Evolutionary conservation across 139 green algal species (phyloP), one percentile per base, ranked within the genome.

Genomic region (Micractinium sp.): DNA sequence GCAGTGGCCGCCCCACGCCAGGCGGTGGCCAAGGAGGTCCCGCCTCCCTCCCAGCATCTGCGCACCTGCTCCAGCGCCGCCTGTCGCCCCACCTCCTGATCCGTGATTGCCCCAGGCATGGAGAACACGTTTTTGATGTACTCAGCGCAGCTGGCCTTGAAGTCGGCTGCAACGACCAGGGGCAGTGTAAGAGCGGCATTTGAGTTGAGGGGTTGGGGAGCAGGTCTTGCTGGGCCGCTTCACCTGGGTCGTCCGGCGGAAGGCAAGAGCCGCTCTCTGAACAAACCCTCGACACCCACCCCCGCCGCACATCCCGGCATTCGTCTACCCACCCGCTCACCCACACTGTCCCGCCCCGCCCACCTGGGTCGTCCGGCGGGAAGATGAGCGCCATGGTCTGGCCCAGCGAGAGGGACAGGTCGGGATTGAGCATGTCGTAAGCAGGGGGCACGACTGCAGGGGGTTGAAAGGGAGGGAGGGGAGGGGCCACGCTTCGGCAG

Each of bases 331-430:
- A 36, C 25, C 47, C 7, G 12, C 38, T 12, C 35, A 19, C 23
- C 33, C 22, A 29, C n/a, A 25, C 76, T 12, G 15, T 4, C 67
- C 25, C 73, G 18, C 27, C 73, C 35, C 63, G 1, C 79, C 23
- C 14, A 63, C 39, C 80, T 29, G 86, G 76, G 75, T 85, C 60
- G 22, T 85, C 39, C 19, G 86, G 73, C 2, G 86, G 86, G 86
- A 89, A 89, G 22, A 89, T 73, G 47, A 89, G 86, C 7, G 86
- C 86, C 86, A 89, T 85, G 75, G 75, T 89, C 75, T 89, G 86
- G 14, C 86, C 86, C 35, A 89, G 23, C 1, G 76, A 79, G 22
- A 85, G 71, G 19, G 53, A 61, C 19, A 38, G 47, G 39, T 79
- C 86, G 0, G 86, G 86, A 60, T 89, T 20, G 20, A 89, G 86